Base-by-base conservation (phyloP, 208 protist species). In the Trypanosoma conorhini region DNA sequence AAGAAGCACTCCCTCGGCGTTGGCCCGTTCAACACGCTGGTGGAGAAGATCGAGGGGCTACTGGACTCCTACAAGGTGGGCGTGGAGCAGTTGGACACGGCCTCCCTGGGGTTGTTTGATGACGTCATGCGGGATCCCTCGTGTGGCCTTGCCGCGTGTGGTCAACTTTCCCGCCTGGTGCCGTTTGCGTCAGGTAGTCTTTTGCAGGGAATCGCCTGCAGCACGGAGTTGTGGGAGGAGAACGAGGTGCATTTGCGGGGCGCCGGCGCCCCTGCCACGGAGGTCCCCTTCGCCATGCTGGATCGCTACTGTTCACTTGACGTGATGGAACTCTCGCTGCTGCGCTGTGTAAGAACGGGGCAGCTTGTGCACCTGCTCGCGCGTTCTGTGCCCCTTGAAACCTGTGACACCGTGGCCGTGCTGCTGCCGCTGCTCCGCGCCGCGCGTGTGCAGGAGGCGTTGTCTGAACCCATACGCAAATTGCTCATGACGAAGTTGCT, bases 301-400 rank as follows among this genome's bases (percentile, higher is more conserved):
- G 82, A 87, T 60, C 82, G 87, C 24, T 84, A 85, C 63, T 87
- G 86, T 50, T 61, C 87, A 0, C 67, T 96, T 0, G 65, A 79
- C 10, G 48, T 69, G n/a, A 74, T 94, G 48, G 55, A 72, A 3
- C 72, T 90, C 1, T 76, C 81, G 5, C 33, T 96, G 63, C 71
- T 82, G 19, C 62, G 65, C 4, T 66, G 75, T 69, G 87, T 94
- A 40, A 88, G 91, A 57, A 93, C 87, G 0, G 88, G 80, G 1
- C 91, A 96, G 74, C 77, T 93, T 2, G 55, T 96, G 24, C 85
- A 87, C n/a, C 70, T 96, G 62, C 62, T 84, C 48, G 87, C 88
- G 19, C 26, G 48, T 42, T 64, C 57, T 50, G 63, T 79, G 35
- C 72, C 61, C 8, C 64, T 76, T 30, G 72, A 72, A 19, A 57